Conservation (phyloP, 345 rosid genomes). For the Carallia pectinifolia region DNA sequence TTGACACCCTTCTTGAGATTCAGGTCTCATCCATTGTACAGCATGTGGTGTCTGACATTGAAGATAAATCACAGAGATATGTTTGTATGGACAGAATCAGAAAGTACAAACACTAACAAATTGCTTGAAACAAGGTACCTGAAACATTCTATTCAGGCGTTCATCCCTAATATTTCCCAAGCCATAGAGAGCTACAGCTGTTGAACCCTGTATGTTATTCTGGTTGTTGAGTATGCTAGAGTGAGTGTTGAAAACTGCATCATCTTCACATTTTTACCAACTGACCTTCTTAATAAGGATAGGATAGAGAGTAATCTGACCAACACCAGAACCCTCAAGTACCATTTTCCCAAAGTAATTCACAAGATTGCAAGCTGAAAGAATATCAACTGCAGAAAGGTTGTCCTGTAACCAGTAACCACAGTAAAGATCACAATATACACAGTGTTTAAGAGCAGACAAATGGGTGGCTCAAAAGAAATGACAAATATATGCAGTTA, state of each 20-base stretch:
- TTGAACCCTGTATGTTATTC: constrained; percentile 66
- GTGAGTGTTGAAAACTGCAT: constrained; percentile 14
- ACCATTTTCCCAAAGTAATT: constrained; percentile 98
- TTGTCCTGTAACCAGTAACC: constrained; percentile 71
- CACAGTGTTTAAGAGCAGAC: background rate
- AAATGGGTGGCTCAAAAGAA: background rate
- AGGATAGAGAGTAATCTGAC: constrained; percentile 85
- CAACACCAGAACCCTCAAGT: constrained; percentile 99
- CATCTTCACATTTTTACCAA: constrained; percentile 15
- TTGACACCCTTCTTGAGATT: constrained; percentile 78
- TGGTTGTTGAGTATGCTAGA: constrained; percentile 13
- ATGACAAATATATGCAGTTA: background rate
- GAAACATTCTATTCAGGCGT: constrained; percentile 96
- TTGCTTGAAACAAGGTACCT: constrained; percentile 41
- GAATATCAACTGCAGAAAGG: constrained; percentile 93
- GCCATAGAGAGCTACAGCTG: constrained; percentile 94
- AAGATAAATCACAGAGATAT: constrained; percentile 18
- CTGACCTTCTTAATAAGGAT: constrained; percentile 87
- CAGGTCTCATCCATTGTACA: constrained; percentile 99
- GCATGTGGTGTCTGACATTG: constrained; percentile 87
- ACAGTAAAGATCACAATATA: constrained; percentile 19
- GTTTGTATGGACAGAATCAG: constrained; percentile 14
- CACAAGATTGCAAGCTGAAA: constrained; percentile 94
- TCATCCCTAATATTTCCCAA: constrained; percentile 98
- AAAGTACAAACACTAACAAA: constrained; percentile 10